Evolutionary conservation across 2,329 filamentous ascomycete genomes (phyloP).

Genomic region (Monosporascus ibericus): DNA sequence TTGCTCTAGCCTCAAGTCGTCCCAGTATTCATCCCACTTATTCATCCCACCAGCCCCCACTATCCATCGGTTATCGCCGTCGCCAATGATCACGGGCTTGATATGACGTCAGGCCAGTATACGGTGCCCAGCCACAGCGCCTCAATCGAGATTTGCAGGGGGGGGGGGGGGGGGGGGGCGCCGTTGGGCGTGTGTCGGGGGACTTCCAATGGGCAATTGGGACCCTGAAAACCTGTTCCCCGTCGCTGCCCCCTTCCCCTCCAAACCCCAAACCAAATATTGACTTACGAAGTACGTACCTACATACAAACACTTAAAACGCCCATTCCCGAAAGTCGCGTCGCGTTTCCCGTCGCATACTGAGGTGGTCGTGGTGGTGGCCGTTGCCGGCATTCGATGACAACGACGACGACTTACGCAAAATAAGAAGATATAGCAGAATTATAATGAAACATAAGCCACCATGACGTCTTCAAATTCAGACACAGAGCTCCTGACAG

Average conservation of each 20-base stretch:
- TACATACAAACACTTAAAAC: background rate
- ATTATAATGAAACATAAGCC: conserved; percentile 19
- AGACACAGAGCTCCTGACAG: conserved; percentile 71
- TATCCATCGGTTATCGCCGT: too few species aligned
- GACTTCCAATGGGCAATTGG: background rate
- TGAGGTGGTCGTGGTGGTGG: too few species aligned
- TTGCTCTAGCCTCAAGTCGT: background rate
- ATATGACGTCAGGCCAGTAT: background rate
- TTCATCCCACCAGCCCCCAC: background rate
- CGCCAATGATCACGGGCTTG: background rate
- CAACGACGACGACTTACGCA: background rate
- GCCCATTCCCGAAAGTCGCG: background rate
- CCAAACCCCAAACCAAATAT: conserved; percentile 23
- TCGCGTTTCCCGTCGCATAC: background rate
- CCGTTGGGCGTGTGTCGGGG: background rate
- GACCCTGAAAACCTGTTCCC: background rate
- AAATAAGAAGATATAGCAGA: conserved; percentile 1
- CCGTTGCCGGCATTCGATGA: background rate
- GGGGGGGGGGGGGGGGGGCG: too few species aligned
- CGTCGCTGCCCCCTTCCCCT: conserved; percentile 2
- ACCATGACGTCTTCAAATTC: conserved; percentile 26
- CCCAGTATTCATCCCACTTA: background rate
- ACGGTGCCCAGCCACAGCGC: conserved; percentile 1
- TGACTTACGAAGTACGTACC: conserved; percentile 12
- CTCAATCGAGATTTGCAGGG: too few species aligned